Evolutionary conservation across 306 rosid species (phyloP), one percentile per base, ranked within the genome.

Genomic region (Trifolium repens): DNA sequence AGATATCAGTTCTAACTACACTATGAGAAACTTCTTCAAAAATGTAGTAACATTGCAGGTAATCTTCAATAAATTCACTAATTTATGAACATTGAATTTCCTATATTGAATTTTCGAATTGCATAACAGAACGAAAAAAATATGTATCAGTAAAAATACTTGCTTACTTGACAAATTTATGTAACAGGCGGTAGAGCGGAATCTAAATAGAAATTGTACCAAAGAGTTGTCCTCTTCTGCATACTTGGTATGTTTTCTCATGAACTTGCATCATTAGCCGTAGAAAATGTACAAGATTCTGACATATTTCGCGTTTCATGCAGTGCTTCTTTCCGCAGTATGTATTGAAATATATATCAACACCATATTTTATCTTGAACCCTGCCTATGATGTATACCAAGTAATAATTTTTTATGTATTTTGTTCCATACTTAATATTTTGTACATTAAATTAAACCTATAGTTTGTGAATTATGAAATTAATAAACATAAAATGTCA

Each of bases 241-340:
- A 42, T 84, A 87, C 60, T 82, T 91, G 91, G 93, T 91, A 85
- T 72, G 81, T 46, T 43, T 52, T 60, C 75, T 52, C 53, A 64
- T 58, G 72, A 80, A 59, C 78, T 74, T 47, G 27, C 64, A 50
- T 53, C 63, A 52, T 75, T 50, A 49, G 10, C 60, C 58, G 7
- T 5, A 27, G 13, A 49, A 70, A n/a, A 49, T 69, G 9, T 66
- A 65, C n/a, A 27, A 69, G 32, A 61, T 68, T 78, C 68, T 82
- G 72, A 86, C 46, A 12, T 65, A 19, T 75, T 1, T 53, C 17
- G 34, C 67, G 44, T 69, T 81, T 37, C 54, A 65, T 87, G 90
- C 86, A 89, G 96, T 91, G 96, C 58, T 81, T 88, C 84, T 89
- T 91, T 83, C 96, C 93, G 1, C 90, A 91, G 67, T 85, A 88